These are phyloP conservation scores for Phaffomyces thermotolerans DNA, from an alignment of 805 yeast species.

Conservation along the genomic window DNA sequence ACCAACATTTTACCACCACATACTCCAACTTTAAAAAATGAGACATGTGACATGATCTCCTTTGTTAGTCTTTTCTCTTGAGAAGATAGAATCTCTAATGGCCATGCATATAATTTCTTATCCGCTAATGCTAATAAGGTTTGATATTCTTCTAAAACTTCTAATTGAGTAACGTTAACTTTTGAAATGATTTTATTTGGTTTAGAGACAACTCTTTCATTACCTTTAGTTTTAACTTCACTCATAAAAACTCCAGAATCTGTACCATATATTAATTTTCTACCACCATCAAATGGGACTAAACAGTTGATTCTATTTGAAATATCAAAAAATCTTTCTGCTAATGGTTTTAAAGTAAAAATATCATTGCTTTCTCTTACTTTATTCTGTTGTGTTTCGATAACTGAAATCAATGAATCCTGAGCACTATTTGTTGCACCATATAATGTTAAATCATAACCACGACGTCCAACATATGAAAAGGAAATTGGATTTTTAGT, in stretches of 20 bases:
- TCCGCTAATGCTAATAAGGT: slow-evolving; percentile 76
- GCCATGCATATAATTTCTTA: slow-evolving; percentile 70
- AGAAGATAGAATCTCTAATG: slow-evolving; percentile 55
- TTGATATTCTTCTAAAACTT: slow-evolving; percentile 86
- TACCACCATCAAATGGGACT: slow-evolving; percentile 90
- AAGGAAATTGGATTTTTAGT: slow-evolving; percentile 38
- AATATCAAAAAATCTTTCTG: slow-evolving; percentile 67
- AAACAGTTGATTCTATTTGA: slow-evolving; percentile 80
- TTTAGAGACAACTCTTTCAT: slow-evolving; percentile 50
- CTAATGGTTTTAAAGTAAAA: slow-evolving; percentile 68
- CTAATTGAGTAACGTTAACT: slow-evolving; percentile 78
- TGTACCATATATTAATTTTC: slow-evolving; percentile 84
- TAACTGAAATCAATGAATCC: slow-evolving; percentile 71
- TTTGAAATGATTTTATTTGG: slow-evolving; percentile 74
- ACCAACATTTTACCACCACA: slow-evolving; percentile 84
- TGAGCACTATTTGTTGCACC: slow-evolving; percentile 49
- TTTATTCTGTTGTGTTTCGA: slow-evolving; percentile 71
- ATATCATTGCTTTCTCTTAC: slow-evolving; percentile 69
- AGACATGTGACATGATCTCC: slow-evolving; percentile 79
- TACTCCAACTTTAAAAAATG: slow-evolving; percentile 87
- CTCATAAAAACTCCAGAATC: slow-evolving; percentile 85
- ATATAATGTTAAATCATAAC: slow-evolving; percentile 36
- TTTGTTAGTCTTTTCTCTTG: slow-evolving; percentile 56
- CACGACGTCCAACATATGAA: slow-evolving; percentile 43
- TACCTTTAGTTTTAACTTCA: slow-evolving; percentile 44